These are phyloP conservation scores for Rhizomucor miehei DNA, from an alignment of 371 early-diverging fungal genomes.

Conservation along the genomic window DNA sequence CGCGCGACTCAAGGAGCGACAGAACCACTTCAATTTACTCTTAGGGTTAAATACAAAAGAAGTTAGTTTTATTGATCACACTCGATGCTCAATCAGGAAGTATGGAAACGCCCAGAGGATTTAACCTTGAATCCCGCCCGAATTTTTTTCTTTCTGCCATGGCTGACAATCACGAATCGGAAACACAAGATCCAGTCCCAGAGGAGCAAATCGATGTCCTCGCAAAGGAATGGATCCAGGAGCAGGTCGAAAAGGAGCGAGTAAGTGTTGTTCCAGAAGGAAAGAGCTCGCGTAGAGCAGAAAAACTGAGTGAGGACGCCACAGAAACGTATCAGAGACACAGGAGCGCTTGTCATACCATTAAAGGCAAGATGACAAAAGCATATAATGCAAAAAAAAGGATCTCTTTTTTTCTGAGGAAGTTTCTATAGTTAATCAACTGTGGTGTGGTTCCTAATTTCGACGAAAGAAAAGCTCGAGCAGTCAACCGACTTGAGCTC, in stretches of 20 bases:
- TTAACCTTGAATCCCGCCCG: too few species aligned
- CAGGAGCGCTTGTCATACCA: constrained; percentile 48
- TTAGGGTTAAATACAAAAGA: too few species aligned
- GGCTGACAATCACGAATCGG: too few species aligned
- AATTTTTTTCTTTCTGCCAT: too few species aligned
- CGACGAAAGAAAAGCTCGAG: constrained; percentile 45
- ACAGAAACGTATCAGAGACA: constrained; percentile 53
- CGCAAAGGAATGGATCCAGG: constrained; percentile 57
- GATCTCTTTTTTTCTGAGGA: background rate
- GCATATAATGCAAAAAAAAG: background rate
- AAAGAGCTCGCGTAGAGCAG: background rate
- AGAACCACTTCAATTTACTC: too few species aligned
- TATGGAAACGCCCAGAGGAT: too few species aligned
- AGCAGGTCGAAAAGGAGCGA: constrained; percentile 50
- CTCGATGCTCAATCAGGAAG: too few species aligned
- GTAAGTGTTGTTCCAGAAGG: constrained; percentile 19
- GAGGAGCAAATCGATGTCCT: constrained; percentile 25
- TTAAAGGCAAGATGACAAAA: constrained; percentile 23
- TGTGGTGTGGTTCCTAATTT: constrained; percentile 61
- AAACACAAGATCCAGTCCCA: too few species aligned
- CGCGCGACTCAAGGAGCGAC: too few species aligned
- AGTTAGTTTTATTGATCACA: too few species aligned
- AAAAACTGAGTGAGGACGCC: background rate
- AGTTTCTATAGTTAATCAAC: constrained; percentile 39
- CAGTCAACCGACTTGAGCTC: constrained; percentile 60